A percentile compares a stretch with the other conserved stretches of the same genome.
phyloP scores from a whole-genome alignment of 2,329 filamentous ascomycete species.

The Fusarium sp. region DNA sequence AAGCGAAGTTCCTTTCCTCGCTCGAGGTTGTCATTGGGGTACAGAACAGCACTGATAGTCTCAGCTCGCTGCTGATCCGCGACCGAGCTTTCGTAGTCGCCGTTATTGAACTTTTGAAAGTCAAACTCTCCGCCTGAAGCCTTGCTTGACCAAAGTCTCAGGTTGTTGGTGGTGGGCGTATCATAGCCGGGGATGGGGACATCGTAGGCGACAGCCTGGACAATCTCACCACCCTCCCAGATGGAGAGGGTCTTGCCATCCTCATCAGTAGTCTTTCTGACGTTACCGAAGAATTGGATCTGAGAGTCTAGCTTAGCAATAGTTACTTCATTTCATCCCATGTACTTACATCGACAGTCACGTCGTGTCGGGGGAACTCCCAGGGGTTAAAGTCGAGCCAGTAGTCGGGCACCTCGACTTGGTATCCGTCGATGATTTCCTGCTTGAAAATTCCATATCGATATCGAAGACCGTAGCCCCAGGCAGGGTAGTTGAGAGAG shows the following conservation, averaged over 20 bases:
- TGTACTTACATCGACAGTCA: conserved; percentile 81
- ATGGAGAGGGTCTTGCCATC: conserved; percentile 79
- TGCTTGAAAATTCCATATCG: conserved; percentile 99
- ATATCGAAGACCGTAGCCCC: conserved; percentile 97
- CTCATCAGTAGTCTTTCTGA: conserved; percentile 79
- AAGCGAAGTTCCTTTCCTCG: conserved; percentile 95
- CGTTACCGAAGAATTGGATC: conserved; percentile 94
- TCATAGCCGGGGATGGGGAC: conserved; percentile 91
- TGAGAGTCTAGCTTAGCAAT: conserved; percentile 39
- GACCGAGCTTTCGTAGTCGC: conserved; percentile 97
- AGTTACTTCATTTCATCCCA: not conserved
- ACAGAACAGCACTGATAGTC: conserved; percentile 96
- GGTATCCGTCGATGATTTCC: conserved; percentile 97
- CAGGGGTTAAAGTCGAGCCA: conserved; percentile 99
- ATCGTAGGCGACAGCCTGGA: conserved; percentile 93
- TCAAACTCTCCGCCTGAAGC: conserved; percentile 97
- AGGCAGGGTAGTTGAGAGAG: conserved; percentile 93
- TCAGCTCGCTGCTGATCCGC: conserved; percentile 99
- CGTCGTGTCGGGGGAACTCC: conserved; percentile 97
- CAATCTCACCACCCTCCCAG: conserved; percentile 95
- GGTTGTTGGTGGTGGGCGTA: conserved; percentile 93
- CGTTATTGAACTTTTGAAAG: conserved; percentile 99
- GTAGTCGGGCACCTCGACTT: conserved; percentile 98
- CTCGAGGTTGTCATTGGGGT: conserved; percentile 97
- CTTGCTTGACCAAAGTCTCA: conserved; percentile 97